Percentiles rank a stretch among this genome's conserved stretches.
phyloP scores from a whole-genome alignment of 305 asterid species.

The Fraxinus albicans region DNA sequence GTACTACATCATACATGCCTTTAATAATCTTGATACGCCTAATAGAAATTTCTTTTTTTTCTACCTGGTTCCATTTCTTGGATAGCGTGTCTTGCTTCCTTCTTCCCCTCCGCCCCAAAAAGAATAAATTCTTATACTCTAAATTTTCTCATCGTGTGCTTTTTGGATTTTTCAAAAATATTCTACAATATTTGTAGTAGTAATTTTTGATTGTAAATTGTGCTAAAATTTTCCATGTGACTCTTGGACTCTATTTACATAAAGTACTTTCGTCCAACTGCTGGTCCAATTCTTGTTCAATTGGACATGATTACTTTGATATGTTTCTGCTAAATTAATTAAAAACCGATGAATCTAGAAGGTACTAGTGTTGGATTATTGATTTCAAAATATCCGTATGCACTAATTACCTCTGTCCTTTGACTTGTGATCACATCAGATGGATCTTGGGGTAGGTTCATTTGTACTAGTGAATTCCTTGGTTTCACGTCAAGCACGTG shows the following conservation, averaged over 20 bases:
- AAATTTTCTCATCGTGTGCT: background rate
- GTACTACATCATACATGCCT: background rate
- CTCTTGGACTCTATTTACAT: background rate
- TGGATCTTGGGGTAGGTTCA: slow-evolving; percentile 97
- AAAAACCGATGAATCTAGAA: background rate
- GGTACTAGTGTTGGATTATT: background rate
- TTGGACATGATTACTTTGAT: background rate
- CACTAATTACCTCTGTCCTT: slow-evolving; percentile 15
- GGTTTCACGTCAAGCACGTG: slow-evolving; percentile 89
- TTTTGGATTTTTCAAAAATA: background rate
- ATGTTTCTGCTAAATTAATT: background rate
- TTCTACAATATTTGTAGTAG: background rate
- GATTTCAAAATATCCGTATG: background rate
- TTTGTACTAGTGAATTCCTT: slow-evolving; percentile 84
- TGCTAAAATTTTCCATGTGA: background rate
- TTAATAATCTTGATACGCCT: background rate
- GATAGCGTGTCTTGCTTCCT: background rate
- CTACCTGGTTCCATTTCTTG: background rate
- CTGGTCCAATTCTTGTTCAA: background rate
- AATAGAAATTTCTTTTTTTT: background rate
- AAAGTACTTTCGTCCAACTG: background rate
- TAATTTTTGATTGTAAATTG: background rate
- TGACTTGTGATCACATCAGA: slow-evolving; percentile 46
- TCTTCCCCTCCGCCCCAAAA: background rate
- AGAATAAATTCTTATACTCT: background rate